Percentiles rank a stretch among this genome's conserved stretches.
These are phyloP conservation scores for Phoma herbarum DNA, from an alignment of 2,329 filamentous ascomycete genomes.

Conservation along the genomic window DNA sequence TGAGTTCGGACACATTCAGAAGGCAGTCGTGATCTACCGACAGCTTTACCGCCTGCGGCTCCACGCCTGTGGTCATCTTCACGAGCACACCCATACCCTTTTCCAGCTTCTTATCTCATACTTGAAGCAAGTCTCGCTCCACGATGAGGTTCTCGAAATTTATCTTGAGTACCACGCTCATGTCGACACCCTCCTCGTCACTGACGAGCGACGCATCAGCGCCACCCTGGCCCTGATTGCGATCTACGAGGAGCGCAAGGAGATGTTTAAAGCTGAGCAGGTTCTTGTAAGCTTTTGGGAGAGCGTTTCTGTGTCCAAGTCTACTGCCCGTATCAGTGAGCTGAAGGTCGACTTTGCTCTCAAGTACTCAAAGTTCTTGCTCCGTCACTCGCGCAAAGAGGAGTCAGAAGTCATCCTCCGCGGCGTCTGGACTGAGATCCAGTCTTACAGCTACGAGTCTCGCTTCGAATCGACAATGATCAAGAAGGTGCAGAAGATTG, in stretches of 20 bases:
- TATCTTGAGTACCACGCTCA: slow-evolving; percentile 31
- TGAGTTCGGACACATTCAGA: slow-evolving; percentile 29
- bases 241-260: slow-evolving; percentile 36
- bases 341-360: slow-evolving; percentile 33
- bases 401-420: slow-evolving; percentile 36
- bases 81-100: slow-evolving; percentile 29
- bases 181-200: slow-evolving; percentile 28
- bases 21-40: slow-evolving; percentile 36
- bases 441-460: slow-evolving; percentile 33
- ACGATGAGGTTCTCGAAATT: slow-evolving; percentile 30
- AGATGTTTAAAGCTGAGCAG: slow-evolving; percentile 37
- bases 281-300: slow-evolving; percentile 36
- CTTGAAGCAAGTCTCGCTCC: slow-evolving; percentile 30
- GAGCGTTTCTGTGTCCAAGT: slow-evolving; percentile 24
- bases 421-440: slow-evolving; percentile 34
- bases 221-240: slow-evolving; percentile 27
- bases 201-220: slow-evolving; percentile 31
- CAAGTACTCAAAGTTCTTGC: slow-evolving; percentile 34
- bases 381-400: slow-evolving; percentile 31
- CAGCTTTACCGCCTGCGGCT: slow-evolving; percentile 34
- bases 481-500: slow-evolving; percentile 30
- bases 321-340: slow-evolving; percentile 27
- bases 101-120: slow-evolving; percentile 30
- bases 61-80: slow-evolving; percentile 32
- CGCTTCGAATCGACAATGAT: slow-evolving; percentile 35